These are phyloP conservation scores for Pseudogymnoascus sp. DNA, from an alignment of 2,329 filamentous ascomycete species.

Conservation along the genomic window DNA sequence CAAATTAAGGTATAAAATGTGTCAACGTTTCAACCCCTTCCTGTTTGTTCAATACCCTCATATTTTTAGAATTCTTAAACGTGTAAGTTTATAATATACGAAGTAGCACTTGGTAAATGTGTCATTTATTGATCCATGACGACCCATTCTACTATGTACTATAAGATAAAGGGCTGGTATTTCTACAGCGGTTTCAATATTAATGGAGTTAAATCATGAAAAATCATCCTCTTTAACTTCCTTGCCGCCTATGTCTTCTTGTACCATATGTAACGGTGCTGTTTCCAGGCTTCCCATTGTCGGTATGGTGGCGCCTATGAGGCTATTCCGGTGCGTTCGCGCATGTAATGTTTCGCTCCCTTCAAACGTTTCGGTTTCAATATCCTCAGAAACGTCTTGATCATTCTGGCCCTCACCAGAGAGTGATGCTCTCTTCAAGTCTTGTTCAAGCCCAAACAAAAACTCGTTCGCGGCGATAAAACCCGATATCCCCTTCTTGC, in stretches of 20 bases:
- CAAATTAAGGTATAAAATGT: background rate
- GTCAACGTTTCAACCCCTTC: background rate
- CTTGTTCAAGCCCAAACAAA: conserved; percentile 42
- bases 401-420: conserved; percentile 22
- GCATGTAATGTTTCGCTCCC: conserved; percentile 50
- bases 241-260: background rate
- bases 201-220: conserved; percentile 4
- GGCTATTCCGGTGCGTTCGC: conserved; percentile 47
- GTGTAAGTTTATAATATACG: background rate
- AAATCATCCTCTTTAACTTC: conserved; percentile 13
- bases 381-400: conserved; percentile 27
- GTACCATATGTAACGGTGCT: conserved; percentile 35
- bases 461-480: conserved; percentile 46
- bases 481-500: conserved; percentile 43
- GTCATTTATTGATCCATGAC: background rate
- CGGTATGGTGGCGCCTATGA: conserved; percentile 39
- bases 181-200: conserved; percentile 1
- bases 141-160: conserved; percentile 3
- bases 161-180: background rate
- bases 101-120: background rate
- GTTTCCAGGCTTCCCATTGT: conserved; percentile 40
- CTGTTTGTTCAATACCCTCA: background rate
- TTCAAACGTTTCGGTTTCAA: conserved; percentile 35
- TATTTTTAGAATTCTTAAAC: background rate
- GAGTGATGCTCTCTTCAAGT: conserved; percentile 26